Evolutionary conservation across 768 basidiomycete species (phyloP).

Genomic region (Termitomyces sp.): DNA sequence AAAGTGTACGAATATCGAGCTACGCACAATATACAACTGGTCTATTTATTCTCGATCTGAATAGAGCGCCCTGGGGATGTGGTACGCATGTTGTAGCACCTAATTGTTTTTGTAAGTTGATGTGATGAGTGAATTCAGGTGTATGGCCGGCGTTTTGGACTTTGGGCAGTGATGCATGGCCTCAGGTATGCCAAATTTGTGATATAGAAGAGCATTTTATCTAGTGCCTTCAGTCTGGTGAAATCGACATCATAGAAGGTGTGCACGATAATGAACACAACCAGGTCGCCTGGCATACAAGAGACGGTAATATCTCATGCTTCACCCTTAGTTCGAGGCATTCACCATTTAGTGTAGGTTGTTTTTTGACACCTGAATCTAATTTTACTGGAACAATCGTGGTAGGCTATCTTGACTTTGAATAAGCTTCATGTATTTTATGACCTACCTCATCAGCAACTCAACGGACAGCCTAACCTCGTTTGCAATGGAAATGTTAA

Average conservation of each 20-base stretch:
- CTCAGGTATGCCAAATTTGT: conserved; percentile 41
- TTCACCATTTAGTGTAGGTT: conserved; percentile 38
- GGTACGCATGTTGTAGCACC: conserved; percentile 40
- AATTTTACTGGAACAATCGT: conserved; percentile 64
- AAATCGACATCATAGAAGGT: conserved; percentile 83
- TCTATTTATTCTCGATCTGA: conserved; percentile 80
- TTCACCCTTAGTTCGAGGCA: neutral
- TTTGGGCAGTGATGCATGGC: conserved; percentile 59
- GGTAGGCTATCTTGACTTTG: conserved; percentile 33
- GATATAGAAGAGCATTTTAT: conserved; percentile 5
- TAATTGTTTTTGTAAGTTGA: neutral
- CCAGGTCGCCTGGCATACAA: conserved; percentile 81
- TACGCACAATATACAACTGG: conserved; percentile 65
- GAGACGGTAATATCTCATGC: conserved; percentile 41
- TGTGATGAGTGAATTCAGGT: conserved; percentile 32
- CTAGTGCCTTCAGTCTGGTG: conserved; percentile 50
- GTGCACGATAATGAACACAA: conserved; percentile 85
- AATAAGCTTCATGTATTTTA: neutral
- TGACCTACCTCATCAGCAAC: conserved; percentile 28
- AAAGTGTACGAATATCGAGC: conserved; percentile 73
- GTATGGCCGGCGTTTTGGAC: conserved; percentile 89
- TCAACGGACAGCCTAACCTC: conserved; percentile 48
- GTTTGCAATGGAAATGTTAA: conserved; percentile 52
- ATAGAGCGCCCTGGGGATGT: conserved; percentile 87
- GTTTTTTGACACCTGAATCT: conserved; percentile 49